phyloP scores from a whole-genome alignment of 2,329 filamentous ascomycete genomes.

The Talaromyces atroroseus region DNA sequence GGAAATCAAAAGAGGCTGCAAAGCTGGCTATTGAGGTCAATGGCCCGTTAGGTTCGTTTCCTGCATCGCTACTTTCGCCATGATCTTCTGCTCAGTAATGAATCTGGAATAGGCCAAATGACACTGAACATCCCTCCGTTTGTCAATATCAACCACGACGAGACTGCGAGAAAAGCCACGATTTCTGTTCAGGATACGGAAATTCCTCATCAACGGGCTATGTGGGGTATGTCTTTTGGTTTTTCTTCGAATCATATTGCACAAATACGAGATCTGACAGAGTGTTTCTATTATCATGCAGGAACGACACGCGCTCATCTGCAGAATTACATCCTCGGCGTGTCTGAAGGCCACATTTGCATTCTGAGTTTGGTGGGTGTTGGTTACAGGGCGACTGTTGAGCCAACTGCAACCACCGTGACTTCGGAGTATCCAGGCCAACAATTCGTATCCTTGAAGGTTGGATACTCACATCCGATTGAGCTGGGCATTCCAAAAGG shows the following conservation, averaged over 20 bases:
- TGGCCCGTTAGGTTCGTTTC: slow-evolving; percentile 66
- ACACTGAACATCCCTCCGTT: slow-evolving; percentile 74
- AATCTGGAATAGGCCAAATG: slow-evolving; percentile 57
- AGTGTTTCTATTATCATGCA: slow-evolving; percentile 32
- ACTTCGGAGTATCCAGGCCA: slow-evolving; percentile 68
- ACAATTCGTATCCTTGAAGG: slow-evolving; percentile 86
- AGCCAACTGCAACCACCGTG: slow-evolving; percentile 65
- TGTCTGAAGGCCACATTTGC: slow-evolving; percentile 92
- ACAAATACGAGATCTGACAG: slow-evolving; percentile 17
- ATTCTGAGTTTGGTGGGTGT: slow-evolving; percentile 91
- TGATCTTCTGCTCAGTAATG: neutral
- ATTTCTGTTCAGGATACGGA: slow-evolving; percentile 65
- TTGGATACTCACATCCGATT: slow-evolving; percentile 93
- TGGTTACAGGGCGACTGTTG: slow-evolving; percentile 85
- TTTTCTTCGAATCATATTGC: neutral
- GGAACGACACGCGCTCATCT: slow-evolving; percentile 87
- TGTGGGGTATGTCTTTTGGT: slow-evolving; percentile 73
- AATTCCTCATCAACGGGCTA: slow-evolving; percentile 73
- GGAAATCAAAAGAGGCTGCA: slow-evolving; percentile 57
- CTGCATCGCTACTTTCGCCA: neutral
- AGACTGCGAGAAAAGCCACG: slow-evolving; percentile 55
- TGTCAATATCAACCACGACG: slow-evolving; percentile 65
- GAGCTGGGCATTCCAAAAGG: slow-evolving; percentile 79
- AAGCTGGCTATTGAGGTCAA: slow-evolving; percentile 65
- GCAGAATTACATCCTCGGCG: slow-evolving; percentile 83